phyloP scores from a whole-genome alignment of 768 basidiomycete species.

The Krasilnikovozyma curviuscula region DNA sequence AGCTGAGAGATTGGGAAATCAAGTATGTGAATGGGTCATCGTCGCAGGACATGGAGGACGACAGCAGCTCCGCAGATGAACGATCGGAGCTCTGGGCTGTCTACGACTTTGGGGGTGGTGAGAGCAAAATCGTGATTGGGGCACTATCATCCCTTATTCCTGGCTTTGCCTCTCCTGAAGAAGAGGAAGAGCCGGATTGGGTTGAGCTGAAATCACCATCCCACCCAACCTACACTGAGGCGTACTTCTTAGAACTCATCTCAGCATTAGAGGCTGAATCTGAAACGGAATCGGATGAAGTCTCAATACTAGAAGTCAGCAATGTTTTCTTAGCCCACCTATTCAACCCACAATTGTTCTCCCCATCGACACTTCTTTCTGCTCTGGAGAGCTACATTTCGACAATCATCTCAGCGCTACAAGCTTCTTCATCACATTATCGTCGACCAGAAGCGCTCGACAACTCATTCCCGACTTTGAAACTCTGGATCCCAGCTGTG shows the following conservation, averaged over 20 bases:
- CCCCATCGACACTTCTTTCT: constrained; percentile 54
- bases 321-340: constrained; percentile 65
- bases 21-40: no score
- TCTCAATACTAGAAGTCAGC: no score
- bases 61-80: no score
- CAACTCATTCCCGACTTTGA: constrained; percentile 47
- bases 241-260: constrained; percentile 71
- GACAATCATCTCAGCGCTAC: constrained; percentile 34
- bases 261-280: constrained; percentile 16
- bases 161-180: neutral
- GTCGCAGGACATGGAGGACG: no score
- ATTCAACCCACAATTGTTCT: constrained; percentile 75
- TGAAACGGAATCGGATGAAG: constrained; percentile 29
- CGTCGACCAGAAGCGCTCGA: constrained; percentile 28
- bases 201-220: neutral
- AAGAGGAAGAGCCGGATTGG: neutral
- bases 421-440: constrained; percentile 34
- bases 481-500: constrained; percentile 57
- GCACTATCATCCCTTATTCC: no score
- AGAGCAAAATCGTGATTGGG: constrained; percentile 45
- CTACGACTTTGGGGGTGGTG: constrained; percentile 68
- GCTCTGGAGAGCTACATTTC: constrained; percentile 69
- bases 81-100: constrained; percentile 38
- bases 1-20: constrained; percentile 58
- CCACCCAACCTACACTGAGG: constrained; percentile 34